Percentiles rank a stretch among this genome's conserved stretches.
Conservation (phyloP, 2,329 filamentous ascomycete species). For the Dactylellina haptotyla region DNA sequence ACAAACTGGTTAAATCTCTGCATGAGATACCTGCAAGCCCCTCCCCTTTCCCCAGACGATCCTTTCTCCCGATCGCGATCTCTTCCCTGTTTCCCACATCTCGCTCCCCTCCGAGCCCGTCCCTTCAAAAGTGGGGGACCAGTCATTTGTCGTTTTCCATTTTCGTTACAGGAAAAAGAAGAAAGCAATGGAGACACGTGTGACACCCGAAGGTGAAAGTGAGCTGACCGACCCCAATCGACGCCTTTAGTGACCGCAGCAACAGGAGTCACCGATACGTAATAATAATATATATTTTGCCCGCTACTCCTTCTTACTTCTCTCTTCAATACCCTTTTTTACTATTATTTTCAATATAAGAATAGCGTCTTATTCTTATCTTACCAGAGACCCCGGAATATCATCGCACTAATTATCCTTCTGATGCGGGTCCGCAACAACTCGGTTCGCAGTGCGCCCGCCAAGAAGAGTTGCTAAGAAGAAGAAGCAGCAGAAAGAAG, state of each 20-base stretch:
- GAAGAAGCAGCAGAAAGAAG: not conserved
- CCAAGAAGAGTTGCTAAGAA: conserved; percentile 7
- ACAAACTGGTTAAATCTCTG: too few species aligned
- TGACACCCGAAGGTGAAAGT: conserved; percentile 18
- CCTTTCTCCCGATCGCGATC: conserved; percentile 16
- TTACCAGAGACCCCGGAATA: not conserved
- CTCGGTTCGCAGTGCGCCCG: conserved; percentile 16
- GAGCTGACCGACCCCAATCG: conserved; percentile 22
- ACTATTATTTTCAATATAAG: too few species aligned
- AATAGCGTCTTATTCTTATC: not conserved
- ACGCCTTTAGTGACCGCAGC: conserved; percentile 13
- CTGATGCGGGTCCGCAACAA: conserved; percentile 14
- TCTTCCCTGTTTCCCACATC: not conserved
- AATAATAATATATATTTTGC: not conserved
- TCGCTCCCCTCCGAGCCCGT: not conserved
- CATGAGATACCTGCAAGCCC: conserved; percentile 1
- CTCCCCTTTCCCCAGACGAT: not conserved
- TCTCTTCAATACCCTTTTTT: not conserved
- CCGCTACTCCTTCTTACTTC: not conserved
- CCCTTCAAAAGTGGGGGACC: not conserved
- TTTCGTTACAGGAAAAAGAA: too few species aligned
- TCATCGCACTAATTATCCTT: not conserved
- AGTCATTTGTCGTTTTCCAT: not conserved
- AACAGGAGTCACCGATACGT: not conserved
- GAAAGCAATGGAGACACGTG: conserved; percentile 22